These are phyloP conservation scores for Fusarium sp. DNA, from an alignment of 2,329 filamentous ascomycete species.

Conservation along the genomic window DNA sequence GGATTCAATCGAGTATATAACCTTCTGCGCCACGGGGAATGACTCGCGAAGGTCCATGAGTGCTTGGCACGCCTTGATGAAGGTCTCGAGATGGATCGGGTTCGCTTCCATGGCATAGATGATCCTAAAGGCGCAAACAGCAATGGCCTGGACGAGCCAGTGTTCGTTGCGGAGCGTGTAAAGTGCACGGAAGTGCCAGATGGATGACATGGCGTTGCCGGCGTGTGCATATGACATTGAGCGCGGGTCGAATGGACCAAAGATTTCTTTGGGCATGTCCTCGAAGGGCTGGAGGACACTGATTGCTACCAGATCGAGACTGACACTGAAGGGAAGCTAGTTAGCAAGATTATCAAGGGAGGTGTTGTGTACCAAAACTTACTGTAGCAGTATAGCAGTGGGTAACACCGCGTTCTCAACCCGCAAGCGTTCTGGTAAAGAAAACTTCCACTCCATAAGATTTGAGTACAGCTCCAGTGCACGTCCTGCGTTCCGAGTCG, in stretches of 20 bases:
- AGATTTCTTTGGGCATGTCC: constrained; percentile 13
- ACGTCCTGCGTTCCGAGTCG: not conserved
- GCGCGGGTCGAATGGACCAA: constrained; percentile 23
- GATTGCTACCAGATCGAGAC: constrained; percentile 20
- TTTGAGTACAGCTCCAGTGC: constrained; percentile 16
- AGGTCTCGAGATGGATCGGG: constrained; percentile 30
- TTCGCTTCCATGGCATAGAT: constrained; percentile 16
- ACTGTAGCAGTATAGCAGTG: constrained; percentile 23
- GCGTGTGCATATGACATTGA: constrained; percentile 23
- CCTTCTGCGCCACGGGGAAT: constrained; percentile 24
- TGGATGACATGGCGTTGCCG: constrained; percentile 31
- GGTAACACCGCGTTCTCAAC: constrained; percentile 25
- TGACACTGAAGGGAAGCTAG: not conserved
- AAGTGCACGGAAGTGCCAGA: constrained; percentile 32
- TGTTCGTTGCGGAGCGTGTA: constrained; percentile 21
- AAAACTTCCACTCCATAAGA: constrained; percentile 30
- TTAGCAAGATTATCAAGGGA: not conserved
- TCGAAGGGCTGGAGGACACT: constrained; percentile 29
- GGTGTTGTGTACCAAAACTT: not conserved
- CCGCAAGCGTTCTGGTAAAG: constrained; percentile 19
- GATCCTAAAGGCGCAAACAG: constrained; percentile 28
- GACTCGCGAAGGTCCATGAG: constrained; percentile 21
- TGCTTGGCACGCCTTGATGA: constrained; percentile 26
- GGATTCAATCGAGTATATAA: constrained; percentile 22
- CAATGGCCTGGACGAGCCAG: constrained; percentile 25